A percentile compares a stretch with the other conserved stretches of the same genome.
Evolutionary conservation across 1,139 yeast species (phyloP).

Genomic region (Hansenula lynferdii): DNA sequence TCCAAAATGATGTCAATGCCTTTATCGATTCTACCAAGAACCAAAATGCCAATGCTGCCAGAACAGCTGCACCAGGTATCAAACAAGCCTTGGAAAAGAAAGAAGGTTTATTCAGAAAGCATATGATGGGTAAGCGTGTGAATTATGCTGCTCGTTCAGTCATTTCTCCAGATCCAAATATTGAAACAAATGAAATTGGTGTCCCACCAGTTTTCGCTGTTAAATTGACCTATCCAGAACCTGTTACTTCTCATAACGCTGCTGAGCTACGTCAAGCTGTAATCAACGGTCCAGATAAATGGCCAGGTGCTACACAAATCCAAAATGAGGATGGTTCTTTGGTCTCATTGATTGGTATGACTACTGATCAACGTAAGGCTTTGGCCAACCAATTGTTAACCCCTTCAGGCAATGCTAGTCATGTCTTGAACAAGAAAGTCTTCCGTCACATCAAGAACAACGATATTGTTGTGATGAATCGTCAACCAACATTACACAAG

Average conservation of each 20-base stretch:
- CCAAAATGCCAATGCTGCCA: constrained; percentile 57
- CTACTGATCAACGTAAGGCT: constrained; percentile 92
- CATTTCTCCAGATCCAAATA: constrained; percentile 97
- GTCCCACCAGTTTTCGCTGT: constrained; percentile 98
- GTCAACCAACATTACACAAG: constrained; percentile 98
- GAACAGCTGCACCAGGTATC: constrained; percentile 85
- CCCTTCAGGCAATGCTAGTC: constrained; percentile 52
- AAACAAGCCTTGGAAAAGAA: constrained; percentile 98
- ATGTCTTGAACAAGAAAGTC: constrained; percentile 83
- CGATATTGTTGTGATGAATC: constrained; percentile 96
- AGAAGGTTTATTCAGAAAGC: constrained; percentile 97
- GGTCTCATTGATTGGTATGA: constrained; percentile 82
- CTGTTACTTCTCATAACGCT: constrained; percentile 92
- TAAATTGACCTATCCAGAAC: constrained; percentile 96
- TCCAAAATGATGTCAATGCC: constrained; percentile 94
- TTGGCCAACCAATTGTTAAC: constrained; percentile 92
- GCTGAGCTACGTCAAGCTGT: constrained; percentile 92
- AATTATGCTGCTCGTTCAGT: constrained; percentile 99
- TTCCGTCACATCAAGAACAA: constrained; percentile 90
- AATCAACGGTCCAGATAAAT: constrained; percentile 91
- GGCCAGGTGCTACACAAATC: constrained; percentile 99
- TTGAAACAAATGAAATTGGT: constrained; percentile 97
- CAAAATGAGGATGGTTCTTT: constrained; percentile 96
- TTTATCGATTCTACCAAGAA: constrained; percentile 90
- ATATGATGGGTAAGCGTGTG: constrained; percentile 99